Percentiles rank a stretch among this genome's conserved stretches.
Evolutionary conservation across 768 basidiomycete species (phyloP).

Genomic region (Pisolithus tinctorius): DNA sequence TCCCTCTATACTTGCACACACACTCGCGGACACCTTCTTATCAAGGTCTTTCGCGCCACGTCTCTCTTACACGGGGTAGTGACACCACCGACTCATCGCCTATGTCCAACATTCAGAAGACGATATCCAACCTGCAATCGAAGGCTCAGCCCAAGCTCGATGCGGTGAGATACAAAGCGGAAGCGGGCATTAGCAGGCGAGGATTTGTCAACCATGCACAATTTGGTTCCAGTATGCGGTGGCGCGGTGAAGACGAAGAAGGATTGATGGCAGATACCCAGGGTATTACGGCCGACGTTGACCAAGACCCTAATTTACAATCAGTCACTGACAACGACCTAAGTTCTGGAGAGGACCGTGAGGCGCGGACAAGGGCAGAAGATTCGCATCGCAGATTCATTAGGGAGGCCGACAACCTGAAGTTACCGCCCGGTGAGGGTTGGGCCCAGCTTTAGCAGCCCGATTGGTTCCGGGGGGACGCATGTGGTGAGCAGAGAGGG

Average conservation of each 20-base stretch:
- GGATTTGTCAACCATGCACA: slow-evolving; percentile 45
- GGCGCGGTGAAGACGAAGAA: slow-evolving; percentile 30
- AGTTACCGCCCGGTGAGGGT: slow-evolving; percentile 55
- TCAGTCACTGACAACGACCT: slow-evolving; percentile 23
- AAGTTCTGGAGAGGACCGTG: slow-evolving; percentile 13
- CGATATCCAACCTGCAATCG: slow-evolving; percentile 33
- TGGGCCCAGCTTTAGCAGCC: slow-evolving; percentile 37
- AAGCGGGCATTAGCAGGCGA: slow-evolving; percentile 56
- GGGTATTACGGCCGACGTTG: slow-evolving; percentile 22
- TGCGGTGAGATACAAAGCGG: slow-evolving; percentile 62
- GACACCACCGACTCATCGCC: slow-evolving; percentile 24
- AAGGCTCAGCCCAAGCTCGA: slow-evolving; percentile 49
- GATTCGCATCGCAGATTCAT: slow-evolving; percentile 9
- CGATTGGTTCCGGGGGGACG: neutral
- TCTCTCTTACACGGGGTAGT: slow-evolving; percentile 28
- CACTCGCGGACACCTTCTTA: slow-evolving; percentile 15
- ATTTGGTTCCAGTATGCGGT: slow-evolving; percentile 13
- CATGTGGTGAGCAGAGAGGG: neutral
- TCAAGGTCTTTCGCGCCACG: slow-evolving; percentile 31
- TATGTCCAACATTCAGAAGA: slow-evolving; percentile 37
- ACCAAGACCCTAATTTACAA: slow-evolving; percentile 13
- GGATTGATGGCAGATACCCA: slow-evolving; percentile 33
- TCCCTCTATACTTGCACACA: slow-evolving; percentile 7
- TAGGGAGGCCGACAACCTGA: slow-evolving; percentile 40
- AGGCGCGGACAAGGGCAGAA: neutral